Evolutionary conservation across 768 basidiomycete species (phyloP).

Genomic region (Favolaschia claudopus): DNA sequence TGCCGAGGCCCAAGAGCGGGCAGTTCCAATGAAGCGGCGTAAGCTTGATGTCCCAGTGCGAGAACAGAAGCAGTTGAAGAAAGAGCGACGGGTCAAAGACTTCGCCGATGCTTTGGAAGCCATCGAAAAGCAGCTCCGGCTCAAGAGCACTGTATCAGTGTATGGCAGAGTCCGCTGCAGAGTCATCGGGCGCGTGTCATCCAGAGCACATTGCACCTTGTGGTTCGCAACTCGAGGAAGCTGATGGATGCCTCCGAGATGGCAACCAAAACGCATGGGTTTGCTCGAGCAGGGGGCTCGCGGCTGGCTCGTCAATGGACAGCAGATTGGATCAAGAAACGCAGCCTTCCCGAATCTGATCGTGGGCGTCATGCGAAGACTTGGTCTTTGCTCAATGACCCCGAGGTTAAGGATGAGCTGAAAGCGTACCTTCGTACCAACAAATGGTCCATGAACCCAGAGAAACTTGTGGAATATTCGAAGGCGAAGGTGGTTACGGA

Average conservation of each 20-base stretch:
- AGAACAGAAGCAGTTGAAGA: too few relatives aligned
- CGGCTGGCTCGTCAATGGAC: constrained; percentile 35
- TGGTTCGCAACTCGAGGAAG: constrained; percentile 33
- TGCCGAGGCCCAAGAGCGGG: too few relatives aligned
- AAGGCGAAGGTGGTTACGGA: constrained; percentile 33
- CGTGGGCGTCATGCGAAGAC: constrained; percentile 36
- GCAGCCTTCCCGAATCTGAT: constrained; percentile 34
- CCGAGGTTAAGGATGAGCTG: constrained; percentile 35
- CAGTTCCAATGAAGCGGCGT: too few relatives aligned
- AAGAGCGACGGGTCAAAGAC: too few relatives aligned
- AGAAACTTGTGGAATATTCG: constrained; percentile 37
- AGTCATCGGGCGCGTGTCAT: constrained; percentile 35
- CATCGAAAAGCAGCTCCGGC: too few relatives aligned
- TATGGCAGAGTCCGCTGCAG: too few relatives aligned
- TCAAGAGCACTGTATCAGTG: too few relatives aligned
- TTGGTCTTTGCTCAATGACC: constrained; percentile 37
- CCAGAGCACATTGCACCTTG: constrained; percentile 36
- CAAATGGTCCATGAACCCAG: constrained; percentile 46
- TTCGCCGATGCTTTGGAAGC: too few relatives aligned
- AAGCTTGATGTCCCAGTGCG: too few relatives aligned
- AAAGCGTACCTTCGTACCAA: constrained; percentile 38
- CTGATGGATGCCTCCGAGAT: constrained; percentile 33
- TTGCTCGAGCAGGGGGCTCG: constrained; percentile 40
- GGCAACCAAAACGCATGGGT: constrained; percentile 41
- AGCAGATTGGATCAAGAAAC: constrained; percentile 29